Conservation (phyloP, 768 basidiomycete genomes). For the Grammothele lineata region DNA sequence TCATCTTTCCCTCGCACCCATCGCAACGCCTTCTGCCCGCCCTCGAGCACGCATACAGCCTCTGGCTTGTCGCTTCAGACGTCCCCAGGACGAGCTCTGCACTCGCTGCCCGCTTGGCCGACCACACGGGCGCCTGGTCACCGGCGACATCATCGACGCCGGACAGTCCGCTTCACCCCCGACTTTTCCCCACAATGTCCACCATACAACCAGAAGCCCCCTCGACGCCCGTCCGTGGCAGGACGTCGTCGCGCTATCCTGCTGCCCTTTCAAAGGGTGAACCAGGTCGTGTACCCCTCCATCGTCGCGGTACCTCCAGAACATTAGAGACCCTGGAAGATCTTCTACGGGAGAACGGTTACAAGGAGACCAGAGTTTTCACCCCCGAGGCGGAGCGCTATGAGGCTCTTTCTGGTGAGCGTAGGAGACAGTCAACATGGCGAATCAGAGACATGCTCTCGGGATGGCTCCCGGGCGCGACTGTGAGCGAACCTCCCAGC, state of each 20-base stretch:
- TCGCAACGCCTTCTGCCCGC: not conserved
- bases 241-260: conserved; percentile 39
- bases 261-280: conserved; percentile 42
- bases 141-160: not conserved
- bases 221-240: conserved; percentile 22
- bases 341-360: conserved; percentile 81
- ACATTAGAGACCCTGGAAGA: conserved; percentile 85
- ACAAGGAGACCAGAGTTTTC: conserved; percentile 88
- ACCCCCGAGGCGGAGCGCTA: conserved; percentile 74
- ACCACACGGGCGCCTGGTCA: not conserved
- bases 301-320: conserved; percentile 73
- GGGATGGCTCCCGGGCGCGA: conserved; percentile 48
- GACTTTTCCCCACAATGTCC: not conserved
- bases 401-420: conserved; percentile 24
- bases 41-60: not conserved
- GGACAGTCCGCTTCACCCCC: not conserved
- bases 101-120: not conserved
- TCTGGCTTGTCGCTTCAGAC: not conserved
- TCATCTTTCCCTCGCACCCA: not conserved
- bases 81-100: not conserved
- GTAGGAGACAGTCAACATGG: conserved; percentile 25
- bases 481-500: conserved; percentile 3
- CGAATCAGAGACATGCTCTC: conserved; percentile 57
- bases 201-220: conserved; percentile 9
- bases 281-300: conserved; percentile 57